Evolutionary conservation across 208 protist species (phyloP), one percentile per base, ranked within the genome.

Genomic region (Leishmania tropica): DNA sequence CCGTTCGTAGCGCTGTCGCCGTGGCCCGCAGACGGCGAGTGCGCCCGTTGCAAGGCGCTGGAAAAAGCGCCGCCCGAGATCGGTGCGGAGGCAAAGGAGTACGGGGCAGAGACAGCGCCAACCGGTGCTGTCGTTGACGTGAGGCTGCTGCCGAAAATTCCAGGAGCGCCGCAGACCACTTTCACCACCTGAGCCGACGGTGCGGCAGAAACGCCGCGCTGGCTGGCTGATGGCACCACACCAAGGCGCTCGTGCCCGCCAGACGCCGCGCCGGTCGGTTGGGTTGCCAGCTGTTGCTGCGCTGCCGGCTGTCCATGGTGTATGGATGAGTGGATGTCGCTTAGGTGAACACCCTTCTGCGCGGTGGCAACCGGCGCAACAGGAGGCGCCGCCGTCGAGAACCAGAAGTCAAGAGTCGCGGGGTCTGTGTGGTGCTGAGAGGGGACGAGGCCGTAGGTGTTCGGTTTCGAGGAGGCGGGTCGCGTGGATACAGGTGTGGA

Each of bases 391-490:
- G 71, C 48, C 8, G 75, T n/a, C 15, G 76, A 78, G 76, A 85
- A 28, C 81, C 81, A 80, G 51, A 65, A 81, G 71, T 85, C 81
- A 1, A 85, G 47, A 0, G 24, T 35, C 7, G 67, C 67, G 0
- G 81, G 81, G 31, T 85, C 76, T 7, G 75, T 45, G 64, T 80
- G 78, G 19, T 35, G 62, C 65, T 76, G 62, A 37, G 79, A 84
- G 4, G 85, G 87, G 35, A 90, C 83, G 13, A 90, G 81, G 24
- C 87, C 87, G 79, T 88, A 88, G 19, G 85, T 85, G 73, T 82
- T 83, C 8, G 85, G 85, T 4, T 78, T 76, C 0, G 80, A 65
- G 4, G 84, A 78, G 8, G 79, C 45, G 17, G 81, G 8, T 1
- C 81, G 85, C 58, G 71, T 65, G 1, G 71, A 31, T 7, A 8